Base-by-base conservation (phyloP, 2,329 filamentous ascomycete species). In the Fusarium goolgardi region DNA sequence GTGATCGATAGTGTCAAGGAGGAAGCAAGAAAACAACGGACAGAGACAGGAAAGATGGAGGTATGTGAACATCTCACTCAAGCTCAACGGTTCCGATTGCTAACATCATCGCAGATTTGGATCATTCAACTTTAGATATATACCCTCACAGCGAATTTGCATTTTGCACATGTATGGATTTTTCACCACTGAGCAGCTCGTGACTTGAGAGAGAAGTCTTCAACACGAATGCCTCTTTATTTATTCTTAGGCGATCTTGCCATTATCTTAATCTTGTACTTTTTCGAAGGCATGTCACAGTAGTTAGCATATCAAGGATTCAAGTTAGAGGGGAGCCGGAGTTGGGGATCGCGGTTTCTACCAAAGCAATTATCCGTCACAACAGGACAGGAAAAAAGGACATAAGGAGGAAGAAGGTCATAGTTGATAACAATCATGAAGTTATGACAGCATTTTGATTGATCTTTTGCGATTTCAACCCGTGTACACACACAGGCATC, bases 31-130 rank as follows among this genome's bases (percentile, higher is more conserved):
- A 91, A 87, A 78, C 91, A 95, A 76, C 87, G 89, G 73, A 84
- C 86, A 66, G 94, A 97, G 67, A 91, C 94, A 83, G 94, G 92
- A 53, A 97, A 97, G 86, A 89, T 97, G 88, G 96, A 98, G 88
- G 93, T 97, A 79, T 86, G 92, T 83, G 40, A 34, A 61, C 23
- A 31, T 50, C 34, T 44, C 21, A 16, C 7, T 31, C n/a, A 20
- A 27, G 5, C 23, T 27, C 8, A 20, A 25, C 10, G 6, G 21
- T 34, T 34, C 25, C 73, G 79, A 29, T 55, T 20, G 39, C 74
- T 75, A 72, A 73, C 66, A 45, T 9, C 9, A 21, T 46, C 45
- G 10, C 70, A 85, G 83, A 80, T 85, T 75, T 85, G 82, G 83
- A 78, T 84, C 70, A 78, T 82, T 74, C 76, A 79, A 55, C 64